Evolutionary conservation across 164 flowering plant species (phyloP).

Genomic region (Magnolia kwangsiensis): DNA sequence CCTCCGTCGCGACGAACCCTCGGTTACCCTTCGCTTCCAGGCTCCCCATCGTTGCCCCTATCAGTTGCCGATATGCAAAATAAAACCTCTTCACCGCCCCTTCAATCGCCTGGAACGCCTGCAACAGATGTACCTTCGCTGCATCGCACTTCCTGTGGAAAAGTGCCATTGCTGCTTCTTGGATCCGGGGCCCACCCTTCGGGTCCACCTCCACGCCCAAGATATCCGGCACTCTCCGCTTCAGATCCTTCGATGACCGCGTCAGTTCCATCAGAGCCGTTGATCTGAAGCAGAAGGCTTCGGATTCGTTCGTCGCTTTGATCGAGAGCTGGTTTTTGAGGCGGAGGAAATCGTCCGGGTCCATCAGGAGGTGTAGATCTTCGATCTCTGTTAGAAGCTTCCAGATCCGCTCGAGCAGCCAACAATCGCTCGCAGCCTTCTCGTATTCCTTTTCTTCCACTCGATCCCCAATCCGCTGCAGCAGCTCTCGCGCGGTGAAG

Average conservation of each 20-base stretch:
- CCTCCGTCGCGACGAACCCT: constrained; percentile 18
- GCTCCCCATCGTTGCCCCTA: constrained; percentile 72
- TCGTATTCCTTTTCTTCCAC: constrained; percentile 34
- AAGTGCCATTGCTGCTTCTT: constrained; percentile 83
- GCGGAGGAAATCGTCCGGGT: constrained; percentile 75
- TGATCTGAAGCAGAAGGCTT: constrained; percentile 71
- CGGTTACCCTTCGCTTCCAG: constrained; percentile 61
- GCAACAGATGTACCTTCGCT: constrained; percentile 63
- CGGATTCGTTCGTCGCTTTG: constrained; percentile 39
- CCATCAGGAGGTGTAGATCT: constrained; percentile 68
- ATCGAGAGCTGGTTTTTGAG: constrained; percentile 56
- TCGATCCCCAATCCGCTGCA: constrained; percentile 32
- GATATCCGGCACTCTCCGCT: constrained; percentile 69
- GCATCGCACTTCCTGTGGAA: constrained; percentile 39
- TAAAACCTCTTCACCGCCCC: constrained; percentile 67
- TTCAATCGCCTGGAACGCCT: constrained; percentile 74
- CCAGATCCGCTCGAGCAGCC: constrained; percentile 69
- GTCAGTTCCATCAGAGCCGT: constrained; percentile 47
- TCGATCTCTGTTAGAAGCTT: constrained; percentile 59
- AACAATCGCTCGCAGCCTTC: constrained; percentile 52
- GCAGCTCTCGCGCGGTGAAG: constrained; percentile 32
- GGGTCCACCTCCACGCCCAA: constrained; percentile 89
- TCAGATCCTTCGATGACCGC: constrained; percentile 54
- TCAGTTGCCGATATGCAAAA: constrained; percentile 60
- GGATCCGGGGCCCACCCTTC: constrained; percentile 83